Conservation (phyloP, 208 protist genomes). For the Leishmania gerbilli region DNA sequence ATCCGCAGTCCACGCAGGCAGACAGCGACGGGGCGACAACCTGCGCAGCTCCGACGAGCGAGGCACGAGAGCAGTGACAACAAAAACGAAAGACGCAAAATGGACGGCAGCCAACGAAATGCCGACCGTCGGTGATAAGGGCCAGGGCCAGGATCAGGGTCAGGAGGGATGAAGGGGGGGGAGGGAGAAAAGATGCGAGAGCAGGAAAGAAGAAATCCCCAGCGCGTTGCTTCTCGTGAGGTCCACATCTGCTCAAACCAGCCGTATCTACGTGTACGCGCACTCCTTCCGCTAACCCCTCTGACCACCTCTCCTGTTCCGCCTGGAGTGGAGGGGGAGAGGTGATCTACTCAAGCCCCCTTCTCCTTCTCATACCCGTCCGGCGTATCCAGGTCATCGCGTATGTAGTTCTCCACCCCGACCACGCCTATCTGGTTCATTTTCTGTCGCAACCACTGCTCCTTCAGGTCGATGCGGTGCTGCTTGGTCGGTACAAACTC, state of each 20-base stretch:
- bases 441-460: constrained; percentile 79
- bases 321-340: background rate
- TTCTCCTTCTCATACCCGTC: constrained; percentile 67
- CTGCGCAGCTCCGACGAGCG: background rate
- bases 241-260: background rate
- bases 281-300: background rate
- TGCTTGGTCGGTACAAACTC: constrained; percentile 83
- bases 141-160: background rate
- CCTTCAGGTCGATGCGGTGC: constrained; percentile 70
- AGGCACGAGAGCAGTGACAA: background rate
- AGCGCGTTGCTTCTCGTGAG: too few species aligned
- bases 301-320: background rate
- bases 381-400: constrained; percentile 61
- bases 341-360: background rate
- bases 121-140: background rate
- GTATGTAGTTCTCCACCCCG: constrained; percentile 77
- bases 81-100: background rate
- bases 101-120: background rate
- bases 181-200: background rate
- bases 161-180: background rate
- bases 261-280: background rate
- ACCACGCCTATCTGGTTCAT: constrained; percentile 76
- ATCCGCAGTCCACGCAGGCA: background rate
- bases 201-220: background rate
- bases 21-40: background rate